Percentiles rank a stretch among this genome's conserved stretches.
Conservation (phyloP, 208 protist genomes). For the Trypanosoma mega region DNA sequence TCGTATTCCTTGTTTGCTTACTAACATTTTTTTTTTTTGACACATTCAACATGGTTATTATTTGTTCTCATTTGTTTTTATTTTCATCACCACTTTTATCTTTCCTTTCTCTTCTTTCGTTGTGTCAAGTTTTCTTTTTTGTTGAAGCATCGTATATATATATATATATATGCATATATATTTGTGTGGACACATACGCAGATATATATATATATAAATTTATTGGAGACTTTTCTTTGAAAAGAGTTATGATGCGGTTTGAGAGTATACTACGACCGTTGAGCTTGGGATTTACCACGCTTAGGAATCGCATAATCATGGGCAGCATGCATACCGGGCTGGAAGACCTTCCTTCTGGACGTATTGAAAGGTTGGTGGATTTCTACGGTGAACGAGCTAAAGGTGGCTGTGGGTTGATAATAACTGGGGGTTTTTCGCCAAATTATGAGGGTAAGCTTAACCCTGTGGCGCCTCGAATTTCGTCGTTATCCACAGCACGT, state of each 20-base stretch:
- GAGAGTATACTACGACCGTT: conserved; percentile 58
- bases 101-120: too few species aligned
- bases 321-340: conserved; percentile 87
- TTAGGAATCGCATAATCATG: conserved; percentile 87
- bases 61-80: too few species aligned
- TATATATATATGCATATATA: too few species aligned
- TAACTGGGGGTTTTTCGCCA: conserved; percentile 77
- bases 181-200: too few species aligned
- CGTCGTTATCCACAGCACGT: conserved; percentile 32
- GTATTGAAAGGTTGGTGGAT: conserved; percentile 28
- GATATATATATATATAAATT: too few species aligned
- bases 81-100: too few species aligned
- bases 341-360: conserved; percentile 28
- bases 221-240: too few species aligned
- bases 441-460: conserved; percentile 56
- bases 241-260: conserved; percentile 35
- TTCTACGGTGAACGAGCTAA: conserved; percentile 67
- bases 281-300: conserved; percentile 67
- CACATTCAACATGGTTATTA: too few species aligned
- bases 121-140: too few species aligned
- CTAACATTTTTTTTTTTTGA: too few species aligned
- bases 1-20: too few species aligned
- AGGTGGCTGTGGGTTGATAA: conserved; percentile 65
- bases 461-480: conserved; percentile 50
- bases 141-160: too few species aligned